phyloP scores from a whole-genome alignment of 768 basidiomycete species.

The Tulasnella sp. region DNA sequence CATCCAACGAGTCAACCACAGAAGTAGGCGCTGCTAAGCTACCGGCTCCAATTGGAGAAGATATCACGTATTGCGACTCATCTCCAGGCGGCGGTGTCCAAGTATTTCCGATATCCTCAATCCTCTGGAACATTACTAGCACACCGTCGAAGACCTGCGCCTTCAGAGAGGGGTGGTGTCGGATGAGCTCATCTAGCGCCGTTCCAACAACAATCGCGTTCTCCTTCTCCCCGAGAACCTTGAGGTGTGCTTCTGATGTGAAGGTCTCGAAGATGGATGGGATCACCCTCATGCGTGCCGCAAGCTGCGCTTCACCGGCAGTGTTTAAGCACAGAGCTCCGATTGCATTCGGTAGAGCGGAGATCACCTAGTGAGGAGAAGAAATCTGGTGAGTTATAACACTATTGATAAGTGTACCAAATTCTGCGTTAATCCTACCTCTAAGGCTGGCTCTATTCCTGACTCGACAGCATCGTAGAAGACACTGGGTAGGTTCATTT shows the following conservation, averaged over 20 bases:
- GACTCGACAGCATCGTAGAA: slow-evolving; percentile 81
- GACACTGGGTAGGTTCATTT: slow-evolving; percentile 75
- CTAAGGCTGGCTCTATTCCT: slow-evolving; percentile 77
- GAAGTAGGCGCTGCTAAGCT: background rate
- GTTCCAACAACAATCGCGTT: slow-evolving; percentile 82
- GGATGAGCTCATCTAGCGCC: slow-evolving; percentile 86
- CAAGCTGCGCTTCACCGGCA: slow-evolving; percentile 70
- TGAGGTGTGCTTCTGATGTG: slow-evolving; percentile 72
- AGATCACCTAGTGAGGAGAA: slow-evolving; percentile 72
- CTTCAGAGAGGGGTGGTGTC: slow-evolving; percentile 89
- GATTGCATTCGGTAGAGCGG: slow-evolving; percentile 88
- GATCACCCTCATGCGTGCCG: slow-evolving; percentile 69
- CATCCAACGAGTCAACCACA: slow-evolving; percentile 3
- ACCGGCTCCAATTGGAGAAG: background rate
- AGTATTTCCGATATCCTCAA: slow-evolving; percentile 60
- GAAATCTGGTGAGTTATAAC: background rate
- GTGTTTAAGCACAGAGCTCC: slow-evolving; percentile 95
- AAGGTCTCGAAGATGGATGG: slow-evolving; percentile 78
- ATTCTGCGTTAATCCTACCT: slow-evolving; percentile 39
- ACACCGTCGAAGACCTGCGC: slow-evolving; percentile 66
- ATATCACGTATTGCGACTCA: slow-evolving; percentile 55
- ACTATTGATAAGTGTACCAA: slow-evolving; percentile 13
- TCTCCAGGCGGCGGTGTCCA: slow-evolving; percentile 48
- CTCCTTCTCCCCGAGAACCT: slow-evolving; percentile 83
- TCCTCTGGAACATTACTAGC: slow-evolving; percentile 54